A percentile compares a stretch with the other conserved stretches of the same genome.
Evolutionary conservation across 352 stramenopile species (phyloP).

Genomic region (Pythium utonaiense): DNA sequence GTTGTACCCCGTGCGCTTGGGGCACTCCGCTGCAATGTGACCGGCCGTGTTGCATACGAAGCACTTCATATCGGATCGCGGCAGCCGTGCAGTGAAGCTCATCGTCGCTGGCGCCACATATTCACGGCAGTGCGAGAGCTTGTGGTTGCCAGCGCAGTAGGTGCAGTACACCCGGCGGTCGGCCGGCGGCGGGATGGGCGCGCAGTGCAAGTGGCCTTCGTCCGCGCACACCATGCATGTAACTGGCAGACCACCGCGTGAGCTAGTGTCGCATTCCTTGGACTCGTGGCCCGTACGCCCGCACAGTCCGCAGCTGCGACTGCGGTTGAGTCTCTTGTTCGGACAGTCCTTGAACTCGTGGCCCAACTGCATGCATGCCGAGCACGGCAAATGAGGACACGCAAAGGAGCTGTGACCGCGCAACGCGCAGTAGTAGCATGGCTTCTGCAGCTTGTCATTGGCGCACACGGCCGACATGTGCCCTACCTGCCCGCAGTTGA

Average conservation of each 20-base stretch:
- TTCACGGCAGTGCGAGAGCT: conserved; percentile 32
- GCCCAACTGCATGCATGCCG: conserved; percentile 60
- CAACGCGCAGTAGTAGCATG: conserved; percentile 79
- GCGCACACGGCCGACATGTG: conserved; percentile 75
- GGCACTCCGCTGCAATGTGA: conserved; percentile 73
- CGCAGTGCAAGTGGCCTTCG: conserved; percentile 64
- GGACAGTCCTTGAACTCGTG: conserved; percentile 62
- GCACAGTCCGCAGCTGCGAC: conserved; percentile 47
- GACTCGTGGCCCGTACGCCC: conserved; percentile 51
- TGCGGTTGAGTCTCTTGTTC: conserved; percentile 36
- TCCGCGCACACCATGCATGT: conserved; percentile 77
- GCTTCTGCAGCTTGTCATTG: conserved; percentile 64
- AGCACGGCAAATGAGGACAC: conserved; percentile 68
- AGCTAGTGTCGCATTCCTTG: conserved; percentile 37
- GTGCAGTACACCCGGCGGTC: conserved; percentile 72
- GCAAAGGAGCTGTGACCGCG: conserved; percentile 65
- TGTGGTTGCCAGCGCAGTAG: conserved; percentile 58
- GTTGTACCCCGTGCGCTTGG: conserved; percentile 40
- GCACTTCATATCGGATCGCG: conserved; percentile 56
- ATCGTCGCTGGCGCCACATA: conserved; percentile 44
- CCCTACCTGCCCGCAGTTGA: conserved; percentile 76
- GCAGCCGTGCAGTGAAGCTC: conserved; percentile 38
- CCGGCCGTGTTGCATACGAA: conserved; percentile 66
- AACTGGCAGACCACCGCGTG: conserved; percentile 25
- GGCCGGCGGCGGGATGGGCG: conserved; percentile 55